A percentile compares a stretch with the other conserved stretches of the same genome.
Conservation (phyloP, 2,329 filamentous ascomycete genomes). For the Elsinoe perseae region DNA sequence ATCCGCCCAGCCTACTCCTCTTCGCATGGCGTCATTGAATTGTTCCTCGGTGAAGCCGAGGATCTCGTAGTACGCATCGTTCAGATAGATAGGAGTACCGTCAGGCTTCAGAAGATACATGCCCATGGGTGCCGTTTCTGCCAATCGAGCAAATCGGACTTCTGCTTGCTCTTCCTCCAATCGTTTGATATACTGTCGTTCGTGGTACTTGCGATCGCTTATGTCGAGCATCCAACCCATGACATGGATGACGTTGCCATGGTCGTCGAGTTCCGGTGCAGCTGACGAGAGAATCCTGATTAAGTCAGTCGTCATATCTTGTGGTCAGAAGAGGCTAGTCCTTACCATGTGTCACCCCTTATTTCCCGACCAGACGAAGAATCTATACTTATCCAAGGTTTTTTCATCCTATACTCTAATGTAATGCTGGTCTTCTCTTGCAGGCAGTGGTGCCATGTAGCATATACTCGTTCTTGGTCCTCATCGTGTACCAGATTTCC, state of each 20-base stretch:
- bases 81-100: constrained; percentile 34
- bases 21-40: constrained; percentile 15
- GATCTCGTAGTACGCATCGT: constrained; percentile 35
- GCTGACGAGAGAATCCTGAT: constrained; percentile 25
- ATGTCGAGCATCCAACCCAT: constrained; percentile 32
- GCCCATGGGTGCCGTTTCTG: constrained; percentile 14
- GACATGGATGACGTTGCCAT: constrained; percentile 25
- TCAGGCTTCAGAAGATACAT: constrained; percentile 25
- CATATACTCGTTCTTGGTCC: constrained; percentile 29
- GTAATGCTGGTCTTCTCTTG: constrained; percentile 29
- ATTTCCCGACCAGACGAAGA: constrained; percentile 24
- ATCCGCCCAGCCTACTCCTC: constrained; percentile 26
- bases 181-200: constrained; percentile 31
- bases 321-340: background rate
- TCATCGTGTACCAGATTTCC: constrained; percentile 22
- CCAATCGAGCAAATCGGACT: constrained; percentile 11
- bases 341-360: constrained; percentile 25
- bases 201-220: constrained; percentile 28
- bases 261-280: constrained; percentile 27
- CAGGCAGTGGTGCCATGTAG: constrained; percentile 28
- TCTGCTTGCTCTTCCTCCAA: constrained; percentile 15
- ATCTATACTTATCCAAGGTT: constrained; percentile 28
- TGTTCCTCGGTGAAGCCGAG: constrained; percentile 24
- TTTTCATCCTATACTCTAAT: constrained; percentile 33
- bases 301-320: background rate